phyloP scores from a whole-genome alignment of 83 land plant genomes.

The Picea abies region DNA sequence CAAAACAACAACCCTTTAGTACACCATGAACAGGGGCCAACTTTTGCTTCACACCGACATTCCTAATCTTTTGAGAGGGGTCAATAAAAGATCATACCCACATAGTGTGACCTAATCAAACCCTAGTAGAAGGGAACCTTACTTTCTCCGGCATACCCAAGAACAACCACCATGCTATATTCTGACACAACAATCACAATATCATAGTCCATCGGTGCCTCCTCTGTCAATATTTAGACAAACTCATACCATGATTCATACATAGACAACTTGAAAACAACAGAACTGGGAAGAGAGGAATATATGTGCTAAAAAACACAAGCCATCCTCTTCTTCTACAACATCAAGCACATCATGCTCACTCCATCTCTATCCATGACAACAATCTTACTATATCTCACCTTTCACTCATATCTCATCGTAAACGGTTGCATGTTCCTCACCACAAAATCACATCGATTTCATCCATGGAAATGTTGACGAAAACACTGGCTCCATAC shows the following conservation, averaged over 20 bases:
- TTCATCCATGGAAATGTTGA: slow-evolving; percentile 68
- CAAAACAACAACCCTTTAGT: slow-evolving; percentile 85
- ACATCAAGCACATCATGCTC: slow-evolving; percentile 19
- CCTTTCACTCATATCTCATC: slow-evolving; percentile 30
- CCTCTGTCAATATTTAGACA: slow-evolving; percentile 47
- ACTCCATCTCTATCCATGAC: slow-evolving; percentile 38
- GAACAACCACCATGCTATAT: slow-evolving; percentile 58
- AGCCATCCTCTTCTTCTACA: slow-evolving; percentile 42
- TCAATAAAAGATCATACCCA: slow-evolving; percentile 75
- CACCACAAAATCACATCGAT: too few relatives aligned
- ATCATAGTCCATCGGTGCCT: slow-evolving; percentile 50
- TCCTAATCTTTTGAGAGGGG: slow-evolving; percentile 87
- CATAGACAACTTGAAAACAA: slow-evolving; percentile 48
- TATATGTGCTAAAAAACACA: slow-evolving; percentile 61
- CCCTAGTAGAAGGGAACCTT: slow-evolving; percentile 19
- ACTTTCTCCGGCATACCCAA: slow-evolving; percentile 36
- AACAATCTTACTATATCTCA: slow-evolving; percentile 41
- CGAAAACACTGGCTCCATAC: slow-evolving; percentile 77
- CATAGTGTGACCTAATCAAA: too few relatives aligned
- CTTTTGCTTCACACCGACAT: slow-evolving; percentile 92
- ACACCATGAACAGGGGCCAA: slow-evolving; percentile 79
- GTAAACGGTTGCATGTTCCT: too few relatives aligned
- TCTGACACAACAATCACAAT: slow-evolving; percentile 60
- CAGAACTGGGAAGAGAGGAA: slow-evolving; percentile 49
- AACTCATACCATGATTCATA: slow-evolving; percentile 42